Conservation (phyloP, 169 alveolate genomes). For the Cryptosporidium tyzzeri region DNA sequence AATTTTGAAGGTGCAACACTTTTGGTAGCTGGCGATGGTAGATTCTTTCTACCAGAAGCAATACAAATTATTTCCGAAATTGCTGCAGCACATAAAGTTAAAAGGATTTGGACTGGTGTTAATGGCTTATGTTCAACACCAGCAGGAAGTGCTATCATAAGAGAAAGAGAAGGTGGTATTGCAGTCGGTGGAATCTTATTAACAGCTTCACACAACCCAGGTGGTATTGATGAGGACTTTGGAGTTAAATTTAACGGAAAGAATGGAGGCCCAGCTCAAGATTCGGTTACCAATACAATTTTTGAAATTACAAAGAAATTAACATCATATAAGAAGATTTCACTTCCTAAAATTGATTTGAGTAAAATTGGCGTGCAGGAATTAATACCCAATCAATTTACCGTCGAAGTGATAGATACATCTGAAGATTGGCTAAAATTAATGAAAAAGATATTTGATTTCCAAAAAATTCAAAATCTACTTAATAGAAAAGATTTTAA, state of each 20-base stretch:
- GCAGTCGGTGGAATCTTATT: slow-evolving; percentile 93
- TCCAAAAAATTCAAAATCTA: slow-evolving; percentile 83
- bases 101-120: slow-evolving; percentile 87
- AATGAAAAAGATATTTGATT: slow-evolving; percentile 90
- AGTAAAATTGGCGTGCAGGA: slow-evolving; percentile 59
- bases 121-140: slow-evolving; percentile 94
- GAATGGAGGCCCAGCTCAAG: slow-evolving; percentile 94
- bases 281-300: slow-evolving; percentile 85
- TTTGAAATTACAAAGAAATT: slow-evolving; percentile 83
- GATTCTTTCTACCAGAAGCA: slow-evolving; percentile 87
- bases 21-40: slow-evolving; percentile 93
- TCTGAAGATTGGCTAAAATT: slow-evolving; percentile 87
- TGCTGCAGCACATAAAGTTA: slow-evolving; percentile 89
- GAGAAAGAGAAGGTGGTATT: slow-evolving; percentile 86
- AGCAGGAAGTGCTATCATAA: slow-evolving; percentile 91
- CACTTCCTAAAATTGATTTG: slow-evolving; percentile 77
- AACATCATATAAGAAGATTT: slow-evolving; percentile 73
- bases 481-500: slow-evolving; percentile 87
- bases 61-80: slow-evolving; percentile 84
- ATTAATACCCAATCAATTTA: slow-evolving; percentile 76
- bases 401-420: slow-evolving; percentile 88
- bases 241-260: slow-evolving; percentile 93
- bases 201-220: slow-evolving; percentile 97
- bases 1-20: slow-evolving; percentile 85
- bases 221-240: slow-evolving; percentile 94